Evolutionary conservation across 1,284 basidiomycete species (phyloP).

Genomic region (Cryptococcus sp.): DNA sequence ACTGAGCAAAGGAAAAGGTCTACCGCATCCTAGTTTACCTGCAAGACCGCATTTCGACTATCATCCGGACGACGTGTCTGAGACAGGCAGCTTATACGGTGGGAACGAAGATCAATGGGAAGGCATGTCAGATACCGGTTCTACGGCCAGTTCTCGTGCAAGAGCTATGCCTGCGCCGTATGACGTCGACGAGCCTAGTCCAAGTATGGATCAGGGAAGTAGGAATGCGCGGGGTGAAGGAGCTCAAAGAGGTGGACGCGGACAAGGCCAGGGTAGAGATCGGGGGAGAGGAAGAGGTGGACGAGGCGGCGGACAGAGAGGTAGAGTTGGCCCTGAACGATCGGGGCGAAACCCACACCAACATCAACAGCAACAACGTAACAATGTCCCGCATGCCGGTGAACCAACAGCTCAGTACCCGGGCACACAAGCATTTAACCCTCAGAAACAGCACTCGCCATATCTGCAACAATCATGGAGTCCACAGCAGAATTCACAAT

Average conservation of each 20-base stretch:
- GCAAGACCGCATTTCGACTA: constrained; percentile 45
- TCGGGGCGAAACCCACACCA: constrained; percentile 2
- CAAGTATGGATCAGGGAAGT: constrained; percentile 14
- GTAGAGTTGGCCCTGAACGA: constrained; percentile 2
- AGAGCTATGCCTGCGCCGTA: constrained; percentile 33
- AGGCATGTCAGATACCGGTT: constrained; percentile 28
- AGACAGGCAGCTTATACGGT: constrained; percentile 32
- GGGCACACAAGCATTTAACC: constrained; percentile 4
- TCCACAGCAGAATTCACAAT: constrained; percentile 1
- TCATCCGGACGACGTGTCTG: constrained; percentile 27
- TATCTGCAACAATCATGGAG: constrained; percentile 5
- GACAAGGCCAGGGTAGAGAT: constrained; percentile 30
- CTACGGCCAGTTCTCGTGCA: constrained; percentile 7
- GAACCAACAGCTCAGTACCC: background rate
- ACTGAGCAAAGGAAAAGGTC: constrained; percentile 1
- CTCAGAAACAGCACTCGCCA: background rate
- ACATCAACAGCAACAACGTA: background rate
- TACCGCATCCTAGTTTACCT: constrained; percentile 26
- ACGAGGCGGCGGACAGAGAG: constrained; percentile 1
- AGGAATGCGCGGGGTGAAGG: constrained; percentile 26
- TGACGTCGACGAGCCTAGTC: constrained; percentile 22
- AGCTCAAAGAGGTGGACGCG: constrained; percentile 25
- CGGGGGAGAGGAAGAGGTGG: constrained; percentile 28
- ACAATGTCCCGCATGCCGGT: constrained; percentile 1
- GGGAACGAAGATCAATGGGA: constrained; percentile 16